Percentiles rank a stretch among this genome's conserved stretches.
phyloP scores from a whole-genome alignment of 2,329 filamentous ascomycete genomes.

The Didymella exigua region DNA sequence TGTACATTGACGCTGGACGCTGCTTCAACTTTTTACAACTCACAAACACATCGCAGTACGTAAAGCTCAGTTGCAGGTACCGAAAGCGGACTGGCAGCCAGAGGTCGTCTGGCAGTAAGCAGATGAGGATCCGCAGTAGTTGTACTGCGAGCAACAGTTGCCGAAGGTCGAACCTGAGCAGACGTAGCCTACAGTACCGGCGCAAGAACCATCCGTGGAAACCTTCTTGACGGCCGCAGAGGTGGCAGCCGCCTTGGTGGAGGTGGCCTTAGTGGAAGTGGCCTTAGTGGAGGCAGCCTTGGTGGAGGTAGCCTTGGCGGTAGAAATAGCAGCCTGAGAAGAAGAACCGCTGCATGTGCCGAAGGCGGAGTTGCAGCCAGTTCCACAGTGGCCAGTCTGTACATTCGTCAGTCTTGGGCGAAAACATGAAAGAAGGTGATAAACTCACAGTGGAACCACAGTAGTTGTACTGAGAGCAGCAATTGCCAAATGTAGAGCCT shows the following conservation, averaged over 20 bases:
- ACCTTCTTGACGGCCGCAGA: constrained; percentile 22
- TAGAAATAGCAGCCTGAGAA: constrained; percentile 2
- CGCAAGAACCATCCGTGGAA: constrained; percentile 37
- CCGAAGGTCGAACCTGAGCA: constrained; percentile 53
- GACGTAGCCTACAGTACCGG: constrained; percentile 35
- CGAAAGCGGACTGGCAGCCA: constrained; percentile 42
- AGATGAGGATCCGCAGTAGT: constrained; percentile 46
- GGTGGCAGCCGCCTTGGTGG: constrained; percentile 5
- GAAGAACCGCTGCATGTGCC: constrained; percentile 33
- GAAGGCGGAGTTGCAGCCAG: constrained; percentile 42
- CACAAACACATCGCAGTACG: not conserved
- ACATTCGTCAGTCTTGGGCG: no score
- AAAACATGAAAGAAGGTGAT: no score
- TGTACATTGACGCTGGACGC: constrained; percentile 12
- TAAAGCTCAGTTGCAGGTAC: constrained; percentile 29
- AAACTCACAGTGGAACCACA: not conserved
- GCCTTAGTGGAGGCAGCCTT: not conserved
- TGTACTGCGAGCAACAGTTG: constrained; percentile 53
- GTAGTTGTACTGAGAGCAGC: constrained; percentile 46
- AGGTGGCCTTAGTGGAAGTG: constrained; percentile 5
- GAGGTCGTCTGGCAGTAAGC: constrained; percentile 34
- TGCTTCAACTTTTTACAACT: constrained; percentile 14
- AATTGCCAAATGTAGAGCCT: constrained; percentile 52
- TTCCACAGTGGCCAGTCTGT: constrained; percentile 37
- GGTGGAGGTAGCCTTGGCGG: constrained; percentile 10